A percentile compares a stretch with the other conserved stretches of the same genome.
phyloP scores from a whole-genome alignment of 768 basidiomycete genomes.

The Suillus luteus region DNA sequence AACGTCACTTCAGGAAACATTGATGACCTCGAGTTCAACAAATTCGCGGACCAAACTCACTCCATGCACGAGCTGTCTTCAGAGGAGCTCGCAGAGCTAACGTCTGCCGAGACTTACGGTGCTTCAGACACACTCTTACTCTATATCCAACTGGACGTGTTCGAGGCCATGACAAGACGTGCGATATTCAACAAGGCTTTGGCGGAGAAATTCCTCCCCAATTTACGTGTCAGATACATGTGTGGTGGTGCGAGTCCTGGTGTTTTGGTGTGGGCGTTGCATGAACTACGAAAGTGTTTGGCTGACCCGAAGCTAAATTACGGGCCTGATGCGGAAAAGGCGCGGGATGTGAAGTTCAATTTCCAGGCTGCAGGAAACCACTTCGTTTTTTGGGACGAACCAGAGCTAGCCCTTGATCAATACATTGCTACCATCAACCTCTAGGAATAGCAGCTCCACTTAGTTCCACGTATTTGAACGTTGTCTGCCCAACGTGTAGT shows the following conservation, averaged over 20 bases:
- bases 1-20: slow-evolving; percentile 3
- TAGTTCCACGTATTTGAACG: too few species aligned
- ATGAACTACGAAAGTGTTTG: slow-evolving; percentile 8
- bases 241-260: slow-evolving; percentile 7
- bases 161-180: background rate
- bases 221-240: slow-evolving; percentile 8
- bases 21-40: slow-evolving; percentile 11
- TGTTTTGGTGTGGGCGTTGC: background rate
- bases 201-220: slow-evolving; percentile 12
- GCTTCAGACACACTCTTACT: background rate
- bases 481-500: too few species aligned
- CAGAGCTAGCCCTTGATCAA: background rate
- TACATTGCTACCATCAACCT: background rate
- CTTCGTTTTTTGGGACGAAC: background rate
- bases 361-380: background rate
- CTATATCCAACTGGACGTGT: background rate
- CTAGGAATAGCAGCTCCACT: background rate
- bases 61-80: slow-evolving; percentile 9
- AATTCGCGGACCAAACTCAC: background rate
- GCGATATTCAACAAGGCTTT: slow-evolving; percentile 10
- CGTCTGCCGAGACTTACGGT: slow-evolving; percentile 4
- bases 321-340: background rate
- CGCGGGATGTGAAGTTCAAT: background rate
- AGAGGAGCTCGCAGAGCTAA: slow-evolving; percentile 10
- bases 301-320: background rate